Evolutionary conservation across 208 protist genomes (phyloP).

Genomic region (Crithidia brevicula): DNA sequence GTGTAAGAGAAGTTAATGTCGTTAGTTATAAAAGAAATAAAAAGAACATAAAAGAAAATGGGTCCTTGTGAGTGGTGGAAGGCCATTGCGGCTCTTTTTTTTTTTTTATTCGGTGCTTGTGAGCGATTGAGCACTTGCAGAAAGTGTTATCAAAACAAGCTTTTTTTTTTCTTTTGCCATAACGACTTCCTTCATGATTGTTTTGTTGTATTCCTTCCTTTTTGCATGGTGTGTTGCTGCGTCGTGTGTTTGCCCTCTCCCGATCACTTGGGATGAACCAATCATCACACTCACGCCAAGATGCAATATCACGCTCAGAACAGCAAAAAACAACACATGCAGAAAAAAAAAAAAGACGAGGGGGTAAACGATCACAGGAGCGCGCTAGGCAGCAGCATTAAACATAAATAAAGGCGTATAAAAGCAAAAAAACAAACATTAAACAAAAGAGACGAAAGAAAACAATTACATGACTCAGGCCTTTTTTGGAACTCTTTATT

Average conservation of each 20-base stretch:
- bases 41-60: conserved; percentile 29
- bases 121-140: too few relatives aligned
- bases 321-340: neutral
- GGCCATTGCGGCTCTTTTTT: neutral
- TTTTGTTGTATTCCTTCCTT: conserved; percentile 1
- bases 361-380: too few relatives aligned
- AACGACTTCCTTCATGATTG: neutral
- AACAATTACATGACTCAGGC: conserved; percentile 18
- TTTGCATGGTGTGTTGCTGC: neutral
- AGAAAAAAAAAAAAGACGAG: conserved; percentile 23
- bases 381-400: too few relatives aligned
- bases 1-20: conserved; percentile 18
- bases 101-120: too few relatives aligned
- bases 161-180: conserved; percentile 3
- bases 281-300: conserved; percentile 15
- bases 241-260: neutral
- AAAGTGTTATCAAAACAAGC: too few relatives aligned
- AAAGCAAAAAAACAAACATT: neutral
- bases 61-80: neutral
- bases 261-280: conserved; percentile 9
- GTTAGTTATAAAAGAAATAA: conserved; percentile 29
- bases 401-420: conserved; percentile 14
- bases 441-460: conserved; percentile 13
- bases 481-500: conserved; percentile 29
- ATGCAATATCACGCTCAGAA: too few relatives aligned